Evolutionary conservation across 768 basidiomycete species (phyloP).

Genomic region (Tricholoma furcatifolium): DNA sequence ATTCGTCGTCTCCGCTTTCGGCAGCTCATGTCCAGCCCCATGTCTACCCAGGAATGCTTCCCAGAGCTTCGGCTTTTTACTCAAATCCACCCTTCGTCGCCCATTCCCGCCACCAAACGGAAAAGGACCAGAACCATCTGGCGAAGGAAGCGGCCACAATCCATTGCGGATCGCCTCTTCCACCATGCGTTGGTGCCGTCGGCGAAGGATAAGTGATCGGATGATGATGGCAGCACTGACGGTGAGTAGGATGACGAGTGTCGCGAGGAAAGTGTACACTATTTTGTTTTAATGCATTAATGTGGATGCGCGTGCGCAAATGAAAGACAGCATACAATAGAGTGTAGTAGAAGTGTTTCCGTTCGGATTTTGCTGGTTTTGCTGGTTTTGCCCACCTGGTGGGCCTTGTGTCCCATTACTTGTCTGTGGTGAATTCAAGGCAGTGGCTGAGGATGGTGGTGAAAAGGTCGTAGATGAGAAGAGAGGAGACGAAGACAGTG

Average conservation of each 20-base stretch:
- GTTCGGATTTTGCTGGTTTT: too few relatives aligned
- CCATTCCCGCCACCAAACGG: conserved; percentile 10
- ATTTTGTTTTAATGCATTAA: too few relatives aligned
- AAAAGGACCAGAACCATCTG: conserved; percentile 12
- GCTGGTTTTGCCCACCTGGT: too few relatives aligned
- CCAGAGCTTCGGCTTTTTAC: conserved; percentile 48
- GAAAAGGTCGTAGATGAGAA: too few relatives aligned
- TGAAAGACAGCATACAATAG: too few relatives aligned
- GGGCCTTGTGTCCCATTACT: too few relatives aligned
- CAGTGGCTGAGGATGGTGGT: too few relatives aligned
- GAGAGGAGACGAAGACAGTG: too few relatives aligned
- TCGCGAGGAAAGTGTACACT: conserved; percentile 59
- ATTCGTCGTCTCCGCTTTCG: conserved; percentile 1
- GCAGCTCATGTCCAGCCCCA: not conserved
- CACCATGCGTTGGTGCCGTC: conserved; percentile 49
- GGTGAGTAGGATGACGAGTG: conserved; percentile 63
- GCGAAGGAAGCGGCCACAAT: conserved; percentile 47
- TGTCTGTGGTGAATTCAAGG: too few relatives aligned
- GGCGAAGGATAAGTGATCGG: conserved; percentile 60
- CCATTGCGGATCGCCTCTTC: conserved; percentile 67
- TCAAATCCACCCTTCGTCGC: conserved; percentile 33
- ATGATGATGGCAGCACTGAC: conserved; percentile 69
- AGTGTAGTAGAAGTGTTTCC: too few relatives aligned
- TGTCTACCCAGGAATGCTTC: conserved; percentile 38
- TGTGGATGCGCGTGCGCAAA: too few relatives aligned